Conservation (phyloP, 2,329 filamentous ascomycete species). For the Colletotrichum tanaceti region DNA sequence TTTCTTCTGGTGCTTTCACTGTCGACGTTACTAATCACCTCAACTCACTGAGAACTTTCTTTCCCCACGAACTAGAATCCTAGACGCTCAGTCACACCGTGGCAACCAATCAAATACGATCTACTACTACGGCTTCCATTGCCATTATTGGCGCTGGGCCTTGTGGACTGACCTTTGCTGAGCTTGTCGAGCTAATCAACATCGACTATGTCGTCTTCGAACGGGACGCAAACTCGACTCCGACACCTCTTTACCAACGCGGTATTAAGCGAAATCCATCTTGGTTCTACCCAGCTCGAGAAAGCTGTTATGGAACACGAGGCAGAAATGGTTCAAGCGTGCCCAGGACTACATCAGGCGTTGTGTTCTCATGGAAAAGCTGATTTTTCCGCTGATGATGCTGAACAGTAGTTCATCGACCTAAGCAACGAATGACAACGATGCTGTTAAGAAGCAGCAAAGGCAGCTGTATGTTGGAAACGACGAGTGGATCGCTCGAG, state of each 20-base stretch:
- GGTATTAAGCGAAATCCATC: too few species aligned
- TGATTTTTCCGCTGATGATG: constrained; percentile 17
- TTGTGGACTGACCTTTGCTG: constrained; percentile 59
- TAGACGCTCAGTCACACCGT: not conserved
- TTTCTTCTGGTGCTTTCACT: too few species aligned
- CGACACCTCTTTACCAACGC: constrained; percentile 44
- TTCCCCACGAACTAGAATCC: too few species aligned
- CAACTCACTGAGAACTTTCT: too few species aligned
- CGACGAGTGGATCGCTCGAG: too few species aligned
- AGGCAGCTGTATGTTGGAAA: not conserved
- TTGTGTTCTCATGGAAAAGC: constrained; percentile 3
- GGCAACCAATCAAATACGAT: not conserved
- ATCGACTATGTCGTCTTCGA: constrained; percentile 53
- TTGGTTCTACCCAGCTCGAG: not conserved
- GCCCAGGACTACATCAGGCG: constrained; percentile 12
- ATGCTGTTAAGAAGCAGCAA: not conserved
- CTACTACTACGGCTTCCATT: constrained; percentile 44
- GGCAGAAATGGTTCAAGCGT: constrained; percentile 16
- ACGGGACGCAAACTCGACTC: constrained; percentile 39
- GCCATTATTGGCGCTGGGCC: constrained; percentile 61
- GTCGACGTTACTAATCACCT: too few species aligned
- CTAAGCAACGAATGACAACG: too few species aligned
- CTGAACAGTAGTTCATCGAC: constrained; percentile 4
- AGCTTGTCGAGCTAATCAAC: constrained; percentile 55
- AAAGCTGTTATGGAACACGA: constrained; percentile 19